Evolutionary conservation across 257 asterid species (phyloP).

Genomic region (Solanum pimpinellifolium): DNA sequence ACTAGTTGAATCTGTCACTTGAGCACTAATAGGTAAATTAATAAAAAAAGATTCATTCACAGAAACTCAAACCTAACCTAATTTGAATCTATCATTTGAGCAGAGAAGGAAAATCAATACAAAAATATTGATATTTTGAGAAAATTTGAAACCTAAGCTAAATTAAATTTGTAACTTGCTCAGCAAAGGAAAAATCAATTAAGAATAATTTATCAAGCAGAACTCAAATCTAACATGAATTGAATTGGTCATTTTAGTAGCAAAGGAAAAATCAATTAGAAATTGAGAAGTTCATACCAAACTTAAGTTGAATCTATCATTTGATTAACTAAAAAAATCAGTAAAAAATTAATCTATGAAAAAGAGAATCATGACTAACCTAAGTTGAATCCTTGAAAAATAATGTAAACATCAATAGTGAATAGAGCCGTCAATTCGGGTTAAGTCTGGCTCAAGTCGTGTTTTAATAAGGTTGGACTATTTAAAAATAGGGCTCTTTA

Average conservation of each 20-base stretch:
- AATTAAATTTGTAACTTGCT: too few species aligned
- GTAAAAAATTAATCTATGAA: too few species aligned
- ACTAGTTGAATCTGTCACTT: background rate
- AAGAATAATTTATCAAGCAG: too few species aligned
- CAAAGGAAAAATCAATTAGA: too few species aligned
- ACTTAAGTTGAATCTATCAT: background rate
- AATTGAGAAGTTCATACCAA: rapidly evolving
- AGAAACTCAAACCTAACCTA: background rate
- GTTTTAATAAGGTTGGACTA: background rate
- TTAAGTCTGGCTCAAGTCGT: background rate
- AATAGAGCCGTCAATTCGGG: too few species aligned
- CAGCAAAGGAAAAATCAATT: background rate
- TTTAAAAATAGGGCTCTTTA: background rate
- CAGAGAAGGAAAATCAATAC: background rate
- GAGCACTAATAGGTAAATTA: background rate
- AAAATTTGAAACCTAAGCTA: background rate
- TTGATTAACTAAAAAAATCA: background rate
- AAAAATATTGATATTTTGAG: background rate
- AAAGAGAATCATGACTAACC: background rate
- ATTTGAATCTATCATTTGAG: background rate
- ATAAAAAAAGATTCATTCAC: too few species aligned
- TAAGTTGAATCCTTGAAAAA: too few species aligned
- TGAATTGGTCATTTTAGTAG: too few species aligned
- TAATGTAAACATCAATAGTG: too few species aligned
- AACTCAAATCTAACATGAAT: too few species aligned